phyloP scores from a whole-genome alignment of 371 early-diverging fungal genomes.

The Mucor circinelloides region DNA sequence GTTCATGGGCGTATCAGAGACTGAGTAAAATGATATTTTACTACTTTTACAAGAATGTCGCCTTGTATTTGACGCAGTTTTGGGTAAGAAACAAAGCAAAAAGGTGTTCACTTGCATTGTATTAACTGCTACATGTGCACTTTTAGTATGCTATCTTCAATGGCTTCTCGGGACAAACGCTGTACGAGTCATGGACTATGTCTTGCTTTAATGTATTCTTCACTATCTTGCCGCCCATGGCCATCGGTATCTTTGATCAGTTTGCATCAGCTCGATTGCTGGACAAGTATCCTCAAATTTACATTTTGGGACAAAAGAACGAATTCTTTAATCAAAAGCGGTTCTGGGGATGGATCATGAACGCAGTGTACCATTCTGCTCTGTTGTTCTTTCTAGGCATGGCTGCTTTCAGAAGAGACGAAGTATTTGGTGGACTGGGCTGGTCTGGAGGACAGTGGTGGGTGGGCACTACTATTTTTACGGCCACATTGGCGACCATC shows the following conservation, averaged over 20 bases:
- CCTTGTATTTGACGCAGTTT: constrained; percentile 95
- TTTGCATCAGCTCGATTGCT: constrained; percentile 87
- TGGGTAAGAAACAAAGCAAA: constrained; percentile 61
- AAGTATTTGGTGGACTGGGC: constrained; percentile 44
- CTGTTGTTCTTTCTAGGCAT: constrained; percentile 30
- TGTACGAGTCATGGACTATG: constrained; percentile 94
- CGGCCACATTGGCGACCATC: constrained; percentile 74
- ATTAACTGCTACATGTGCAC: neutral
- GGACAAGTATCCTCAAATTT: constrained; percentile 96
- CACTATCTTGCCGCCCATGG: constrained; percentile 86
- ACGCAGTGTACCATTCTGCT: constrained; percentile 89
- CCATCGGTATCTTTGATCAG: constrained; percentile 93
- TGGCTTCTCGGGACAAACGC: constrained; percentile 88
- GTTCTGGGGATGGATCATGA: constrained; percentile 94
- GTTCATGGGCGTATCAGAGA: constrained; percentile 91
- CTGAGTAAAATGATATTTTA: constrained; percentile 84
- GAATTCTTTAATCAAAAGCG: constrained; percentile 89
- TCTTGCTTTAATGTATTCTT: constrained; percentile 89
- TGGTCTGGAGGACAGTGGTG: constrained; percentile 70
- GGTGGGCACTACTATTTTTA: constrained; percentile 74
- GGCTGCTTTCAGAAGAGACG: constrained; percentile 27
- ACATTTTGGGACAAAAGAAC: constrained; percentile 86
- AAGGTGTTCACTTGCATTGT: neutral
- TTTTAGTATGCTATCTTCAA: constrained; percentile 80
- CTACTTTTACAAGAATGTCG: constrained; percentile 96